Percentiles rank a stretch among this genome's conserved stretches.
Evolutionary conservation across 2,329 filamentous ascomycete genomes (phyloP).

Genomic region (Penicillium paneum): DNA sequence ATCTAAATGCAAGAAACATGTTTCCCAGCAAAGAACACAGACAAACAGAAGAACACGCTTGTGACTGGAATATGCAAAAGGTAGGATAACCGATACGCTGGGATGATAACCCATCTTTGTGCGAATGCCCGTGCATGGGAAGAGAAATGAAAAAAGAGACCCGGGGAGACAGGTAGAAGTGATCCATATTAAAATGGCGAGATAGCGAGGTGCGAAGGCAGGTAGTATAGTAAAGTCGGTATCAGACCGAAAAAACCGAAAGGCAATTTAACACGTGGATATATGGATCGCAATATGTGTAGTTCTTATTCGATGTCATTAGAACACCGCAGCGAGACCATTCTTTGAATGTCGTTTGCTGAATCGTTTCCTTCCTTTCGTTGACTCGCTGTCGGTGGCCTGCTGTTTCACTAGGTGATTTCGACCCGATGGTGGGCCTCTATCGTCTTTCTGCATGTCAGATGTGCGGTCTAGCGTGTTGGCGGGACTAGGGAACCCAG

Average conservation of each 20-base stretch:
- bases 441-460: slow-evolving; percentile 38
- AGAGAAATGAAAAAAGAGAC: slow-evolving; percentile 4
- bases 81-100: slow-evolving; percentile 21
- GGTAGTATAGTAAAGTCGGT: not conserved
- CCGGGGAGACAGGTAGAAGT: not conserved
- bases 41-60: slow-evolving; percentile 18
- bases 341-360: slow-evolving; percentile 93
- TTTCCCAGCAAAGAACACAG: slow-evolving; percentile 14
- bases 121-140: not conserved
- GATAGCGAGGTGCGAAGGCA: not conserved
- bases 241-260: not conserved
- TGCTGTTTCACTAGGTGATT: slow-evolving; percentile 44
- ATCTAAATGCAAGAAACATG: slow-evolving; percentile 28
- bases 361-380: slow-evolving; percentile 65
- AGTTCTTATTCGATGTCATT: slow-evolving; percentile 15
- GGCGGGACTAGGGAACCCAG: slow-evolving; percentile 65
- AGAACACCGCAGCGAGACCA: slow-evolving; percentile 87
- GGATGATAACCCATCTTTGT: slow-evolving; percentile 9
- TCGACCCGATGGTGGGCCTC: slow-evolving; percentile 39
- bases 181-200: not conserved
- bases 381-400: slow-evolving; percentile 50
- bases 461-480: slow-evolving; percentile 44
- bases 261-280: not conserved
- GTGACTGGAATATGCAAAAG: slow-evolving; percentile 26
- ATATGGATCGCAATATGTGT: not conserved